Conservation (phyloP, 148 eudicot species). For the Agrostemma githago region DNA sequence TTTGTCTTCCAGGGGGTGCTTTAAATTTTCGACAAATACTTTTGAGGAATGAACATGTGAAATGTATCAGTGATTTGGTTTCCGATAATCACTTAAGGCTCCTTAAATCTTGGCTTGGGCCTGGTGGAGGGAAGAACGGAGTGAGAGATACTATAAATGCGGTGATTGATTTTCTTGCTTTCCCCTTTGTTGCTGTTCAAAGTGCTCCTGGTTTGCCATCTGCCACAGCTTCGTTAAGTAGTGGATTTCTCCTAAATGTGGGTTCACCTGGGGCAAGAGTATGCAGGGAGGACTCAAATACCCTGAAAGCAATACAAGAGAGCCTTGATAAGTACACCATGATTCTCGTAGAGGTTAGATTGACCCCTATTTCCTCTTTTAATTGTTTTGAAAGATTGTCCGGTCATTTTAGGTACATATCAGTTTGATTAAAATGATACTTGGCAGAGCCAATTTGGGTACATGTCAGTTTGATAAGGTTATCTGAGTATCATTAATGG, state of each 20-base stretch:
- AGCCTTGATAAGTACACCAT: conserved; percentile 65
- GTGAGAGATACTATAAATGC: conserved; percentile 62
- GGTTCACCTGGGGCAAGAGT: conserved; percentile 92
- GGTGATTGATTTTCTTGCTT: conserved; percentile 83
- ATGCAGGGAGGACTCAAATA: conserved; percentile 71
- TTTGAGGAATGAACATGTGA: conserved; percentile 61
- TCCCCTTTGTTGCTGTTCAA: conserved; percentile 93
- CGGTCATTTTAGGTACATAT: not conserved
- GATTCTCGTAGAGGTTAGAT: conserved; percentile 71
- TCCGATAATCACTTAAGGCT: conserved; percentile 73
- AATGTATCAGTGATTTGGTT: conserved; percentile 57
- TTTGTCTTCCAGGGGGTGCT: conserved; percentile 89
- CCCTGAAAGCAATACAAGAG: conserved; percentile 72
- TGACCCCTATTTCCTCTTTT: conserved; percentile 9
- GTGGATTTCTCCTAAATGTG: conserved; percentile 73
- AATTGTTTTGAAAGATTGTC: not conserved
- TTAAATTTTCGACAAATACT: conserved; percentile 68
- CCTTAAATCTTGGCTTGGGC: conserved; percentile 66
- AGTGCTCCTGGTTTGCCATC: conserved; percentile 67
- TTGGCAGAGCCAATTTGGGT: not conserved
- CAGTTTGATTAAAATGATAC: not conserved
- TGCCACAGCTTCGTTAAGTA: conserved; percentile 86
- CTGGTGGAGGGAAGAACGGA: conserved; percentile 84
- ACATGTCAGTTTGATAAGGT: too few relatives aligned
- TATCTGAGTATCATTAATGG: too few relatives aligned